Evolutionary conservation across 2,329 filamentous ascomycete genomes (phyloP).

Genomic region (Arthroderma sp.): DNA sequence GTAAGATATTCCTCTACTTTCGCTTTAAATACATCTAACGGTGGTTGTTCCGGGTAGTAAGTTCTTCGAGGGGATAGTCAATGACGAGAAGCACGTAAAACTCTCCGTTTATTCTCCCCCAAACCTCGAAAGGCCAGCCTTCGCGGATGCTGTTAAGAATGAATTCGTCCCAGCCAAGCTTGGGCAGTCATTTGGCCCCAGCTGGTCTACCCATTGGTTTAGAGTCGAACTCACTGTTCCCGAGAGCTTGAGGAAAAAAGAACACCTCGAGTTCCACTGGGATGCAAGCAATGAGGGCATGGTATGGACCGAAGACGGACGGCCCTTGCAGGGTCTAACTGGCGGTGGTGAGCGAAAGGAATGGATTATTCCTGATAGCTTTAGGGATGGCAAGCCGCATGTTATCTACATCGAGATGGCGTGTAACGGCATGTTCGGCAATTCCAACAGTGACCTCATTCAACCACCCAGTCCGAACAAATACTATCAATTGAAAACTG

Average conservation of each 20-base stretch:
- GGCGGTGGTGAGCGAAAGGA: conserved; percentile 78
- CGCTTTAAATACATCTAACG: background rate
- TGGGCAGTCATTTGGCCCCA: conserved; percentile 75
- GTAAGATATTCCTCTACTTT: conserved; percentile 32
- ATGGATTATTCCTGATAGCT: conserved; percentile 75
- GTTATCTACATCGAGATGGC: conserved; percentile 95
- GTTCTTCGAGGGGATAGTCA: conserved; percentile 54
- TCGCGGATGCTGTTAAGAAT: conserved; percentile 68
- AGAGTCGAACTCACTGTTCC: conserved; percentile 69
- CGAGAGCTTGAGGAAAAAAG: conserved; percentile 55
- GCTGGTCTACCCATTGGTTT: conserved; percentile 98
- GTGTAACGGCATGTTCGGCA: conserved; percentile 97
- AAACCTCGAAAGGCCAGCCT: conserved; percentile 63
- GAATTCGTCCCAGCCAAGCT: conserved; percentile 61
- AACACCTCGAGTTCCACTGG: conserved; percentile 91
- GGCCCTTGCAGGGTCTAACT: conserved; percentile 80
- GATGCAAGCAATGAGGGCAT: conserved; percentile 90
- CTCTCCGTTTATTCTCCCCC: conserved; percentile 79
- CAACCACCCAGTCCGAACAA: conserved; percentile 79
- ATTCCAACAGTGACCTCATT: conserved; percentile 70
- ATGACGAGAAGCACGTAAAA: conserved; percentile 64
- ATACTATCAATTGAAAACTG: conserved; percentile 61
- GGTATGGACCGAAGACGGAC: conserved; percentile 82
- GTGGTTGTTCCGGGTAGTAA: conserved; percentile 37
- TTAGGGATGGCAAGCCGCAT: conserved; percentile 75